Percentiles rank a stretch among this genome's conserved stretches.
phyloP scores from a whole-genome alignment of 805 yeast species.

The Candida maesae region DNA sequence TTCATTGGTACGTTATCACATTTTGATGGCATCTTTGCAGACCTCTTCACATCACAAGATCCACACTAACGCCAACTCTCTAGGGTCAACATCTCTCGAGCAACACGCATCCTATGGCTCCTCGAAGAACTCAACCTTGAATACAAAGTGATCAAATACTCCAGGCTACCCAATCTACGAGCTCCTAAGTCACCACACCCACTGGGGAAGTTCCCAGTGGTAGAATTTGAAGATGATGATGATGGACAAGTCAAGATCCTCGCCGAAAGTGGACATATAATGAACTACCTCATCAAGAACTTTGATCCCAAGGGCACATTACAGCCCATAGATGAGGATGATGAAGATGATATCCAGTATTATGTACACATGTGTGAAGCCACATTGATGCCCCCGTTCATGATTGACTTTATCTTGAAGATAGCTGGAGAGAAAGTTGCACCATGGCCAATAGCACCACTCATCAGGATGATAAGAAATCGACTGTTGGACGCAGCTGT shows the following conservation, averaged over 20 bases:
- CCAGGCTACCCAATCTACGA: slow-evolving; percentile 41
- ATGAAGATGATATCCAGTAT: slow-evolving; percentile 42
- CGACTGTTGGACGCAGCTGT: background rate
- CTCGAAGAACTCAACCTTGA: slow-evolving; percentile 53
- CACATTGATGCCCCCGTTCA: slow-evolving; percentile 46
- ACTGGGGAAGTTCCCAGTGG: slow-evolving; percentile 57
- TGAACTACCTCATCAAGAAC: slow-evolving; percentile 45
- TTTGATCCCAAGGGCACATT: slow-evolving; percentile 43
- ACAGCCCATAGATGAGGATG: slow-evolving; percentile 33
- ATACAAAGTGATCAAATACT: slow-evolving; percentile 49
- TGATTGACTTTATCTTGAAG: slow-evolving; percentile 23
- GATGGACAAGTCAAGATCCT: slow-evolving; percentile 29
- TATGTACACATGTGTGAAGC: slow-evolving; percentile 57
- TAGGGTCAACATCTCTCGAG: slow-evolving; percentile 41
- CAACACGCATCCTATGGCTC: slow-evolving; percentile 59
- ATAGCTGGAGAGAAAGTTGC: slow-evolving; percentile 30
- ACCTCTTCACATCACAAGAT: too few species aligned
- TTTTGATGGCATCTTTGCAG: too few species aligned
- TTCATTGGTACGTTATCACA: slow-evolving; percentile 18
- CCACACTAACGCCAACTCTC: too few species aligned
- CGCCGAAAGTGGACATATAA: slow-evolving; percentile 58
- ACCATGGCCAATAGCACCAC: slow-evolving; percentile 36
- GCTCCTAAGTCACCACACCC: slow-evolving; percentile 55
- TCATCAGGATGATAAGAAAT: background rate
- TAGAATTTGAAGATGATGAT: slow-evolving; percentile 41